Evolutionary conservation across 345 rosid genomes (phyloP).

Genomic region (Camelina sativa): DNA sequence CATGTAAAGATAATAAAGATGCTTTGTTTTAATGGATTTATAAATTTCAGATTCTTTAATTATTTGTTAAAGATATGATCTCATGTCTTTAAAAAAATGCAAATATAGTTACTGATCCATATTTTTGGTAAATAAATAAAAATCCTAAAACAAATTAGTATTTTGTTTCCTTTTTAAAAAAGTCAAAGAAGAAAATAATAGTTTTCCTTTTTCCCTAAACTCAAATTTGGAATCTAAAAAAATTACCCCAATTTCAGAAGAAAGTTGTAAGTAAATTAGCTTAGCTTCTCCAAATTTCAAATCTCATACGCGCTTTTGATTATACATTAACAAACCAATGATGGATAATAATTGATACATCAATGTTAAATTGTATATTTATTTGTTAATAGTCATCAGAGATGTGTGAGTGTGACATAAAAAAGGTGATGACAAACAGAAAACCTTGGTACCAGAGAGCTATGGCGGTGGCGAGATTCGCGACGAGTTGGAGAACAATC

Average conservation of each 20-base stretch:
- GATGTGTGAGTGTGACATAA: slow-evolving; percentile 40
- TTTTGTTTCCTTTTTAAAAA: slow-evolving; percentile 21
- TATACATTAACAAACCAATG: background rate
- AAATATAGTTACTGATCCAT: slow-evolving; percentile 16
- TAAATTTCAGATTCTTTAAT: background rate
- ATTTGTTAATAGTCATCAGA: background rate
- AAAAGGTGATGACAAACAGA: slow-evolving; percentile 50
- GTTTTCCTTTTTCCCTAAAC: slow-evolving; percentile 8
- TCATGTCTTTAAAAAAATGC: background rate
- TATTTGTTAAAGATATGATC: background rate
- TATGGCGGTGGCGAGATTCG: slow-evolving; percentile 65
- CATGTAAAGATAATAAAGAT: slow-evolving; percentile 20
- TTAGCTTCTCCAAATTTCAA: slow-evolving; percentile 4
- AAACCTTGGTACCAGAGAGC: slow-evolving; percentile 97
- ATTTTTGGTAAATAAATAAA: slow-evolving; percentile 28
- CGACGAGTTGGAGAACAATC: slow-evolving; percentile 60
- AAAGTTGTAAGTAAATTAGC: background rate
- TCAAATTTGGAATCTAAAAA: slow-evolving; percentile 22
- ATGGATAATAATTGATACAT: background rate
- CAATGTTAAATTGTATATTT: background rate
- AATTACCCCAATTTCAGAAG: background rate
- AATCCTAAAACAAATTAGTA: background rate
- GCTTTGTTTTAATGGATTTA: background rate
- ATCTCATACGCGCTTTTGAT: slow-evolving; percentile 3
- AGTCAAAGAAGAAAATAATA: background rate